phyloP scores from a whole-genome alignment of 208 protist genomes.

The Crithidia sp. region DNA sequence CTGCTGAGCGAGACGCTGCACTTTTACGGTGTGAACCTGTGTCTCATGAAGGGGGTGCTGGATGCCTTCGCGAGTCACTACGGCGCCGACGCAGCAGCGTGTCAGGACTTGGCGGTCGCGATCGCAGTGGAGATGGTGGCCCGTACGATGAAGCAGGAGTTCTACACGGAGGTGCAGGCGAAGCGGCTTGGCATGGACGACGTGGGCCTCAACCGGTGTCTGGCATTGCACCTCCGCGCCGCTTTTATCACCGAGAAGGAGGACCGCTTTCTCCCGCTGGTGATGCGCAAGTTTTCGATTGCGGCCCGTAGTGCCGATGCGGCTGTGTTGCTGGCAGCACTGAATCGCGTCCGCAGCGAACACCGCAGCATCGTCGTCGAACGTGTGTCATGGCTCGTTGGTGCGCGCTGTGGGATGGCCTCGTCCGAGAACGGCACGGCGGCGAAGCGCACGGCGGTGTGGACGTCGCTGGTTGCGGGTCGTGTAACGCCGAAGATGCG shows the following conservation, averaged over 20 bases:
- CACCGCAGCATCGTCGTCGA: constrained; percentile 52
- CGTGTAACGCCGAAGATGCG: constrained; percentile 62
- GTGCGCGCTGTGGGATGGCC: constrained; percentile 24
- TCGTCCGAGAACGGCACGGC: neutral
- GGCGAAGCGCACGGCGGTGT: constrained; percentile 30
- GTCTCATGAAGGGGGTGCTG: constrained; percentile 70
- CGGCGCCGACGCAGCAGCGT: constrained; percentile 5
- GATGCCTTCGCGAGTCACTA: constrained; percentile 24
- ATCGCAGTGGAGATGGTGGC: constrained; percentile 72
- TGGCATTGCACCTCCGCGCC: constrained; percentile 49
- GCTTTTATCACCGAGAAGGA: constrained; percentile 42
- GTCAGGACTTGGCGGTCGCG: constrained; percentile 32
- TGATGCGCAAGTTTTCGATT: constrained; percentile 66
- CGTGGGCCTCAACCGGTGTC: constrained; percentile 25
- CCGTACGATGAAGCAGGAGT: constrained; percentile 81
- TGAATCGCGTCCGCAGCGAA: constrained; percentile 42
- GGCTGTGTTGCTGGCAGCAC: constrained; percentile 44
- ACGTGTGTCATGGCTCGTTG: constrained; percentile 65
- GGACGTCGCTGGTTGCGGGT: constrained; percentile 46
- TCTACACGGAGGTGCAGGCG: constrained; percentile 84
- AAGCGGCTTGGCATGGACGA: constrained; percentile 79
- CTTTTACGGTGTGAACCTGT: constrained; percentile 79
- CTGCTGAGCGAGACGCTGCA: constrained; percentile 38
- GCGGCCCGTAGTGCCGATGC: neutral
- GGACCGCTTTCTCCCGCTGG: constrained; percentile 44